Evolutionary conservation across 495 filamentous ascomycete genomes (phyloP), one percentile per base, ranked within the genome.

Genomic region (Aspergillus cristatus): DNA sequence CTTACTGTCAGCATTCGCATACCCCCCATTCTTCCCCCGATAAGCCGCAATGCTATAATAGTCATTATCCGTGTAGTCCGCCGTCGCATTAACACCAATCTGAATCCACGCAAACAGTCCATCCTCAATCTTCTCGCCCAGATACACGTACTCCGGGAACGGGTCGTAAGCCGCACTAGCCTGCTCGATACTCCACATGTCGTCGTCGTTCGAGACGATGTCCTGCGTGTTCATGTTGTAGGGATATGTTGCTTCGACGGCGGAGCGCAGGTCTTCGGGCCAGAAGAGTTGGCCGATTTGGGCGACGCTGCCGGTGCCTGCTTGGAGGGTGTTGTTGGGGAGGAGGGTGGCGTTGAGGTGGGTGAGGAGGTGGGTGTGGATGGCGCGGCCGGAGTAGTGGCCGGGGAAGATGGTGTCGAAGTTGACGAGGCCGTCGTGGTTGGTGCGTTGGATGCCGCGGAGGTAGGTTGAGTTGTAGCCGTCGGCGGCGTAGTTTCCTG

Each of bases 371-470:
- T 80, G 76, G 28, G 70, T 68, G 53, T 79, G 77, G 3, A 62
- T 74, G 3, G 75, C 68, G n/a, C 77, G 71, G 1, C 72, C 73
- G 1, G 61, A 50, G 47, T 80, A 81, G 54, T 77, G 71, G 15
- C 76, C 75, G 0, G 75, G 74, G 60, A 78, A 76, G 41, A 72
- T 68, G 10, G 69, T 74, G 39, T 72, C 64, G 47, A 79, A 74
- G 32, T 47, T 57, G 3, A 67, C 72, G 4, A 79, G 66, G n/a
- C 76, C 74, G 34, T 79, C 68, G 3, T 48, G 34, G 43, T 78
- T 60, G 18, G 71, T 72, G 18, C 66, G 52, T 32, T 76, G 72
- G 29, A 72, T 63, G 18, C 72, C 73, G 29, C 73, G 68, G 16
- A 75, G 63, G 51, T 56, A 74, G 15, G 72, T 75, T 32, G 58